Evolutionary conservation across 2,329 filamentous ascomycete species (phyloP), one percentile per base, ranked within the genome.

Genomic region (Aspergillus luchuensis): DNA sequence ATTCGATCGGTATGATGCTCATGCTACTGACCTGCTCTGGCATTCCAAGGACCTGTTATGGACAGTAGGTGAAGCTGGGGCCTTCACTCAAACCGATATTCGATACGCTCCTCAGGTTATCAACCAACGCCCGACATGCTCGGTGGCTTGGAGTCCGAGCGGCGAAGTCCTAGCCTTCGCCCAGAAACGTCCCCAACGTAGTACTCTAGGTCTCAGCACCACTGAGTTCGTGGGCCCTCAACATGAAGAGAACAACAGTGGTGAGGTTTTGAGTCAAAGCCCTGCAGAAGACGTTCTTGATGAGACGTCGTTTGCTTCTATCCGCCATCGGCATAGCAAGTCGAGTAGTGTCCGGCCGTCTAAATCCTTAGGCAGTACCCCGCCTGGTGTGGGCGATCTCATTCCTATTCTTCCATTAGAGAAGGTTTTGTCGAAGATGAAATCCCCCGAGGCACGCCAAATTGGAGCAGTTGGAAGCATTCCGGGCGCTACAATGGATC

Each of bases 21-120:
- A 83, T 15, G 81, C 85, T 19, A 82, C 84, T 23, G 87, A 88
- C 66, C 76, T 89, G 71, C 78, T 89, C 15, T 89, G 81, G 87
- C 85, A 85, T 67, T 87, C 85, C 54, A 84, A 86, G 72, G 85
- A 88, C 70, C 76, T 86, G 6, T 76, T 89, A 39, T 89, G 87
- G 87, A 87, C 85, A 11, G 86, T 87, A 45, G 85, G 85, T 6
- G 80, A 82, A 50, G 82, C 85, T 61, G 87, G 87, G 13, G 79
- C 82, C 8, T 88, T 89, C 64, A 82, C 85, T 17, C 87, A 89
- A 69, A 85, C 82, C 33, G 87, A 89, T 67, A 79, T 88, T 36
- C 82, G 86, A 60, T 85, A 84, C 74, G 80, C 83, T 6, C 79
- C 84, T 8, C 85, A 86, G 64, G 79, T 84, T n/a, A 78, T 86